These are phyloP conservation scores for Blastobotrys apis DNA, from an alignment of 1,139 yeast genomes.

Conservation along the genomic window DNA sequence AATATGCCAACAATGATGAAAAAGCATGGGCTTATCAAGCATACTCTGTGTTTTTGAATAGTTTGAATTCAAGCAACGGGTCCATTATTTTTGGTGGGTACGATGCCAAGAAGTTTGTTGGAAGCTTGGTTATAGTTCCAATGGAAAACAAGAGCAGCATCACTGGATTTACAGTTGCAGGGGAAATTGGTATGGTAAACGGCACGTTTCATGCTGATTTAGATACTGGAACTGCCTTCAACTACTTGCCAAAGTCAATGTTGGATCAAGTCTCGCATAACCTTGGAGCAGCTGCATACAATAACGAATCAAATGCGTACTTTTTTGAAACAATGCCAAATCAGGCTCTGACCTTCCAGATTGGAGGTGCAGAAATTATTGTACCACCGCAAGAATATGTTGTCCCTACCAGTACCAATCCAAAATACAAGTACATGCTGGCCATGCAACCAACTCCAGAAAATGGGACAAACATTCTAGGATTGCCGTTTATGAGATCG, in stretches of 20 bases:
- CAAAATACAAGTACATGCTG: slow-evolving; percentile 22
- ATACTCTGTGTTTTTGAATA: slow-evolving; percentile 35
- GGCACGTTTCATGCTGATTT: slow-evolving; percentile 36
- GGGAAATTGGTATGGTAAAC: slow-evolving; percentile 12
- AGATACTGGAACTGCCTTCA: slow-evolving; percentile 65
- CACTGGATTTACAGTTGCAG: slow-evolving; percentile 17
- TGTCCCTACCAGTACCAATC: slow-evolving; percentile 9
- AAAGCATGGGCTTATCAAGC: slow-evolving; percentile 47
- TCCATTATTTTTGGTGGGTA: slow-evolving; percentile 47
- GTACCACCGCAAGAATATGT: slow-evolving; percentile 26
- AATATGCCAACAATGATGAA: slow-evolving; percentile 31
- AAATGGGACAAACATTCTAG: slow-evolving; percentile 41
- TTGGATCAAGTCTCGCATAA: slow-evolving; percentile 23
- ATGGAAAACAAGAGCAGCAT: slow-evolving; percentile 32
- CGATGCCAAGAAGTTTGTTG: slow-evolving; percentile 50
- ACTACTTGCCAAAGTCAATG: slow-evolving; percentile 46
- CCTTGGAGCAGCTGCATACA: slow-evolving; percentile 20
- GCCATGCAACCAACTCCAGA: slow-evolving; percentile 25
- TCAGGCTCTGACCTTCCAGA: slow-evolving; percentile 21
- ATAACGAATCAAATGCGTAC: slow-evolving; percentile 17
- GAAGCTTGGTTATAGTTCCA: slow-evolving; percentile 47
- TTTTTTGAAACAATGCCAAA: slow-evolving; percentile 17
- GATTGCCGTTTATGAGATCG: slow-evolving; percentile 70
- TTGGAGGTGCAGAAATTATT: slow-evolving; percentile 29
- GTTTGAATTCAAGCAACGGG: slow-evolving; percentile 30